Evolutionary conservation across 2,329 filamentous ascomycete genomes (phyloP), one percentile per base, ranked within the genome.

Genomic region (Cadophora luteo-olivacea): DNA sequence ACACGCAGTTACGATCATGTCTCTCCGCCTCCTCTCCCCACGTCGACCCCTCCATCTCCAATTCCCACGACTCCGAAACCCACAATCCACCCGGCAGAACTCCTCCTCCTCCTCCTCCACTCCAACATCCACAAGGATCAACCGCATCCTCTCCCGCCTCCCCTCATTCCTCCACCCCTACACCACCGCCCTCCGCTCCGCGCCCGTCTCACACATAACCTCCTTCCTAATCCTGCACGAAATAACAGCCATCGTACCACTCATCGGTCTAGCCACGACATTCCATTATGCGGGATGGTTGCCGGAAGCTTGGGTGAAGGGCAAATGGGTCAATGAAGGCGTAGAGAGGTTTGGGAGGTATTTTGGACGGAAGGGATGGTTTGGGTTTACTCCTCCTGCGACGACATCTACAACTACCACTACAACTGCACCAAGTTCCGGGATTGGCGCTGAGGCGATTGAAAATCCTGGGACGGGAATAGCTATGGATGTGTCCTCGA

Each of bases 191-290:
- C 87, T 99, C 3, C 87, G 90, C 67, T 84, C 86, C 66, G 94
- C 94, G 0, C 96, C 96, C 0, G 80, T 94, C 55, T 92, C 92
- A 0, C 93, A 97, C 80, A 84, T 97, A 52, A 88, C 91, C 1
- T 90, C 95, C 0, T 99, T 99, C 79, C 83, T 98, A 12, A 83
- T 97, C 49, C 85, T 99, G 0, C 96, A 99, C 82, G 96, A 99
- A 80, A 78, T 97, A 55, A 98, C 96, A 0, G 95, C 96, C 11
- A 82, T 97, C 12, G 80, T 95, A 1, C 95, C 95, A 0, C 81
- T 98, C 0, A 79, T 97, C 49, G 90, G 87, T 0, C 85, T 98
- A 0, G 89, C 92, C 25, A 89, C 85, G 0, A 78, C 88, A 1
- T 97, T 99, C 79, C 92, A 98, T 81, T 94, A 93, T 78, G 89